Evolutionary conservation across 1,284 basidiomycete species (phyloP), one percentile per base, ranked within the genome.

Genomic region (Heterobasidion occidentale): DNA sequence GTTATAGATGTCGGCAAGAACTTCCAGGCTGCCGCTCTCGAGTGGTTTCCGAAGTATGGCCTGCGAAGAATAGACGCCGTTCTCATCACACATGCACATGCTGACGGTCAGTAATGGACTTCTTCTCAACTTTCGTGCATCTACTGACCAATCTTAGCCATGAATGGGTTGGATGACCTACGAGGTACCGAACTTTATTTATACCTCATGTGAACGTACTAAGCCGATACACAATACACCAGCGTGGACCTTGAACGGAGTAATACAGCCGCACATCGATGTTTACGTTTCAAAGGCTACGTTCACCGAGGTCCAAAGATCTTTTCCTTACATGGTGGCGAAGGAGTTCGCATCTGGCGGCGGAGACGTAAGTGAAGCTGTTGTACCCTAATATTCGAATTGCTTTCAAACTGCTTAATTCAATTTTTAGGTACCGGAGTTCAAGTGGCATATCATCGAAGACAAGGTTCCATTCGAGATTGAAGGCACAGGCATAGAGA

Each of bases 1-100:
- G 77, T 92, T 11, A 83, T 92, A 65, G 90, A 92, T 70, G 86
- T 83, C 56, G 90, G 88, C 60, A 92, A 90, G 73, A 90, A 80
- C 61, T 92, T 90, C 70, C 83, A 84, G 64, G 77, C 84, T 12
- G 81, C 86, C 50, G 88, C 90, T 2, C 60, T 88, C 47, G 86
- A 92, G 65, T 88, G 85, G 84, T 92, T 92, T 70, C 89, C 90
- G 9, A 84, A 83, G 64, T 84, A 86, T 64, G 79, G 80, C 12
- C 69, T 92, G 53, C 76, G 90, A 58, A 74, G 74, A 60, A 91
- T 92, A 60, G 89, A 92, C 66, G 90, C 86, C 36, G 75, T 92
- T 11, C 72, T 92, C 20, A 79, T 92, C 46, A 91, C 89, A 0
- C 90, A 92, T 70, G 80, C 85, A 9, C 88, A 90, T 67, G 87